phyloP scores from a whole-genome alignment of 108 stramenopile genomes.

The Discostella pseudostelligera region DNA sequence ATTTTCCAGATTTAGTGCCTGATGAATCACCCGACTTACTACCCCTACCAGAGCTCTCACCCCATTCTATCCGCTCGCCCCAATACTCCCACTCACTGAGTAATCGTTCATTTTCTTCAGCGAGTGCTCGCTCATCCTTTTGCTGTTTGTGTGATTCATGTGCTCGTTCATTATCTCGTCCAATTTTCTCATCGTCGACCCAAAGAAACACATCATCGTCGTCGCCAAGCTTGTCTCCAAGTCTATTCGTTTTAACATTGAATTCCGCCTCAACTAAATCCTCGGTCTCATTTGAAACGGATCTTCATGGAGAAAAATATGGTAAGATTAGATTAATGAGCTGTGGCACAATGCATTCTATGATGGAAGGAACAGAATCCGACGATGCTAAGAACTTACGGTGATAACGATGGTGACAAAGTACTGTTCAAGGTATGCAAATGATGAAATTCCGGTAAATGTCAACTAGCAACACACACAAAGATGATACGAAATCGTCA shows the following conservation, averaged over 20 bases:
- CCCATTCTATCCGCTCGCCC: too few species aligned
- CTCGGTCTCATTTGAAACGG: too few species aligned
- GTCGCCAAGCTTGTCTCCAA: not conserved
- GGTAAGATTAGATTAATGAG: too few species aligned
- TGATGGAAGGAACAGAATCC: too few species aligned
- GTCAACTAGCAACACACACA: too few species aligned
- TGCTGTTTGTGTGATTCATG: not conserved
- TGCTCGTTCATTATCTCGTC: not conserved
- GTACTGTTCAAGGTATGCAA: too few species aligned
- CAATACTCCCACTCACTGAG: slow-evolving; percentile 1
- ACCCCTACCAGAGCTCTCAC: not conserved
- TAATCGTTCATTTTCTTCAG: not conserved
- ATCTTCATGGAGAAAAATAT: too few species aligned
- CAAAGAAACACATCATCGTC: slow-evolving; percentile 13
- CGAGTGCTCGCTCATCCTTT: not conserved
- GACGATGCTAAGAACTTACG: too few species aligned
- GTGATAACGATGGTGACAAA: too few species aligned
- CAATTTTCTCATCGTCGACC: not conserved
- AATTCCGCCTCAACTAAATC: not conserved
- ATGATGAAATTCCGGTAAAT: too few species aligned
- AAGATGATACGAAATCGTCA: too few species aligned
- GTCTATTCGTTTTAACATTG: not conserved
- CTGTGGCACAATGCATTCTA: too few species aligned
- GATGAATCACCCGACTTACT: not conserved
- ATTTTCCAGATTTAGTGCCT: not conserved